phyloP scores from a whole-genome alignment of 495 filamentous ascomycete species.

The Penicillium bovifimosum region DNA sequence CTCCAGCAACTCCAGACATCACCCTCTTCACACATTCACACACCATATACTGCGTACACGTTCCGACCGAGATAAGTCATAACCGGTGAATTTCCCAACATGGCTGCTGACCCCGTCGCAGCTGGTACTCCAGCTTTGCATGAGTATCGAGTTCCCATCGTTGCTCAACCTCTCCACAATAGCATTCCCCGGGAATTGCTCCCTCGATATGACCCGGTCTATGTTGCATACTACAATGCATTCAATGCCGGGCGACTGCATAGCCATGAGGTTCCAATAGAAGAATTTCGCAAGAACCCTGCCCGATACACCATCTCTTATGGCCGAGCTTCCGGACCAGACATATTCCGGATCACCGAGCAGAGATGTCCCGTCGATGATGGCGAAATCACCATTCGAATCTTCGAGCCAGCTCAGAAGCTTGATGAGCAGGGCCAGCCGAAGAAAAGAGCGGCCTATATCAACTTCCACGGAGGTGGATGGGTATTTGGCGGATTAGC shows the following conservation, averaged over 20 bases:
- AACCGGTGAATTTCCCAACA: neutral
- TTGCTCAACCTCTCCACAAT: slow-evolving; percentile 33
- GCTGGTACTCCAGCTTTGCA: slow-evolving; percentile 17
- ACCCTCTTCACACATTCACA: too few relatives aligned
- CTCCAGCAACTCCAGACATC: neutral
- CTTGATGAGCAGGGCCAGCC: slow-evolving; percentile 23
- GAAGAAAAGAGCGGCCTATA: slow-evolving; percentile 33
- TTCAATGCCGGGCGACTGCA: slow-evolving; percentile 38
- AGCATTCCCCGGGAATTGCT: slow-evolving; percentile 32
- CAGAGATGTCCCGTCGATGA: slow-evolving; percentile 34
- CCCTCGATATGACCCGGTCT: slow-evolving; percentile 30
- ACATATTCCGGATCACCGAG: slow-evolving; percentile 36
- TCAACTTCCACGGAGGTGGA: slow-evolving; percentile 39
- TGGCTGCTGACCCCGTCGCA: neutral
- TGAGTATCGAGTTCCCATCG: slow-evolving; percentile 15
- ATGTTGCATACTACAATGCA: slow-evolving; percentile 34
- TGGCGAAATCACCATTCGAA: slow-evolving; percentile 33
- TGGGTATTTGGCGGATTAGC: slow-evolving; percentile 37
- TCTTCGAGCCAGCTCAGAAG: slow-evolving; percentile 33
- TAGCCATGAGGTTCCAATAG: slow-evolving; percentile 39
- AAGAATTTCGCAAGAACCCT: slow-evolving; percentile 40
- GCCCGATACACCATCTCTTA: slow-evolving; percentile 31
- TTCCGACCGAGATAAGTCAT: too few relatives aligned
- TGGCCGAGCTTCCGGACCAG: slow-evolving; percentile 29
- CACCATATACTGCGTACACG: neutral